phyloP scores from a whole-genome alignment of 345 rosid species.

The Garcia nutans region DNA sequence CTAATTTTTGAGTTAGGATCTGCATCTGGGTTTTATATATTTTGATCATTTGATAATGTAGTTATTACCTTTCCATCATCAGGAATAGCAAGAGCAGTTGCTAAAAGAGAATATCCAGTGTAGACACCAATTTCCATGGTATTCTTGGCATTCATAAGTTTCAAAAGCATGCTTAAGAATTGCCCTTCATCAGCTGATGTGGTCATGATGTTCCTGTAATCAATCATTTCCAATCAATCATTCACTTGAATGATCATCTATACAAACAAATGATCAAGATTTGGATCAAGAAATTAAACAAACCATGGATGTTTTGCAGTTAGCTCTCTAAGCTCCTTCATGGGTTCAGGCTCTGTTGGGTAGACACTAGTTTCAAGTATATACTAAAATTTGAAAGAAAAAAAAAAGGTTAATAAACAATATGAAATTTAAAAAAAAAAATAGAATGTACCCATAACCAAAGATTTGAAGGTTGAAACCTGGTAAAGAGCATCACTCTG shows the following conservation, averaged over 20 bases:
- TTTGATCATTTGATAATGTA: not conserved
- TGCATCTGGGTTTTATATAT: not conserved
- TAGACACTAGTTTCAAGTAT: constrained; percentile 97
- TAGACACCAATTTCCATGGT: constrained; percentile 99
- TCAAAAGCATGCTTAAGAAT: constrained; percentile 84
- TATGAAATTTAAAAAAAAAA: not conserved
- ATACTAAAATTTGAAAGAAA: constrained; percentile 41
- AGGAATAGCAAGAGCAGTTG: constrained; percentile 98
- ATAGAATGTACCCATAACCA: not conserved
- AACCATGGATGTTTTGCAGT: constrained; percentile 98
- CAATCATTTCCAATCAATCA: not conserved
- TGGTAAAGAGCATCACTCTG: constrained; percentile 95
- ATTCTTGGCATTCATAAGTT: constrained; percentile 96
- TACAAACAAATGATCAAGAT: not conserved
- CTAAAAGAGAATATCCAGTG: constrained; percentile 96
- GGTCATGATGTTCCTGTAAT: constrained; percentile 86
- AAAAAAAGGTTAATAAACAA: not conserved
- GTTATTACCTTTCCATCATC: constrained; percentile 71
- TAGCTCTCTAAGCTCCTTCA: constrained; percentile 92
- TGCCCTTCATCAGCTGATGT: constrained; percentile 99
- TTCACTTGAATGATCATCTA: not conserved
- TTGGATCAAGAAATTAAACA: not conserved
- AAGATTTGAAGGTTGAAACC: constrained; percentile 33
- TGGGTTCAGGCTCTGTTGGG: constrained; percentile 89
- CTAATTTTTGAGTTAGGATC: too few species aligned